Conservation (phyloP, 257 asterid species). For the Penstemon davidsonii region DNA sequence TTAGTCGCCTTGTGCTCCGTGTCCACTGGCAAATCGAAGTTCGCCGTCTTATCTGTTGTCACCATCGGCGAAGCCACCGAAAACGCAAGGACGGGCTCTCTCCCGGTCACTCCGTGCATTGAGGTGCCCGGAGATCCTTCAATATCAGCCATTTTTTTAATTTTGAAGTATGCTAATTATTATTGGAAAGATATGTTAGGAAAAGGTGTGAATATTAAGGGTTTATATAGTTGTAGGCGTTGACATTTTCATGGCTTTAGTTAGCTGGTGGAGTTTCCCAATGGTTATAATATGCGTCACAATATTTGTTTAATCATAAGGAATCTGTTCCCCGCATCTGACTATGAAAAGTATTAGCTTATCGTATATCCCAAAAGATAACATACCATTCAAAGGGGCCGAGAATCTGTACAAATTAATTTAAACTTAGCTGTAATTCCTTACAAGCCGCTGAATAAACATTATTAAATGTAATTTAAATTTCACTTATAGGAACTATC, state of each 20-base stretch:
- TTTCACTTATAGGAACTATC: no score
- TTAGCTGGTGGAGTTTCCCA: slow-evolving; percentile 24
- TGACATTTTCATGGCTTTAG: slow-evolving; percentile 3
- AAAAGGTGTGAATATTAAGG: background rate
- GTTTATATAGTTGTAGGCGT: slow-evolving; percentile 23
- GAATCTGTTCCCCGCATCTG: slow-evolving; percentile 13
- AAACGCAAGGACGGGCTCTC: slow-evolving; percentile 53
- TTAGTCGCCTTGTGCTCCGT: slow-evolving; percentile 6
- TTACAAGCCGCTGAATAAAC: no score
- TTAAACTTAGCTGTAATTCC: no score
- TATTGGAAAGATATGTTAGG: background rate
- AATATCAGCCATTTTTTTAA: slow-evolving; percentile 28
- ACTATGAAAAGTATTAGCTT: background rate
- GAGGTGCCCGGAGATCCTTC: slow-evolving; percentile 59
- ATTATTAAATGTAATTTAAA: no score
- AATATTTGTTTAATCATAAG: background rate
- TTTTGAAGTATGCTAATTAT: background rate
- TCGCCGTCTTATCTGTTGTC: slow-evolving; percentile 39
- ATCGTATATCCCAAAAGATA: background rate
- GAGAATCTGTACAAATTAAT: background rate
- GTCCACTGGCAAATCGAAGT: slow-evolving; percentile 9
- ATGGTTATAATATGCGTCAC: slow-evolving; percentile 3
- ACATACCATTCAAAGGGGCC: background rate
- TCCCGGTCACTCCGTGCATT: slow-evolving; percentile 72
- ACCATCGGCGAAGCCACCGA: slow-evolving; percentile 37